Evolutionary conservation across 495 filamentous ascomycete species (phyloP).

Genomic region (Annulohypoxylon stygium): DNA sequence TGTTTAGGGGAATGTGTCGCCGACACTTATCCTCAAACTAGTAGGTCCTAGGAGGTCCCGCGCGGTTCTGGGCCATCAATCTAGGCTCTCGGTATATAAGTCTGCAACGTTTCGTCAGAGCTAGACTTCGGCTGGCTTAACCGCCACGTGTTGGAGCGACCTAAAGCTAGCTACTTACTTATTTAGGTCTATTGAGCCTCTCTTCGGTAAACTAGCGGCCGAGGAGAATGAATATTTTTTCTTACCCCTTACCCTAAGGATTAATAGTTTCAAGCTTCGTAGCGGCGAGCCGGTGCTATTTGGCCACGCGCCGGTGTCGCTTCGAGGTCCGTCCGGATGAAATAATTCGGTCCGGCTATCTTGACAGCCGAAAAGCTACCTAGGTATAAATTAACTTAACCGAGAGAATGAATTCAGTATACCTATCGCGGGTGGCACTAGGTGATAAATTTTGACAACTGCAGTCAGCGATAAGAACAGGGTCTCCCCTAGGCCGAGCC

Average conservation of each 20-base stretch:
- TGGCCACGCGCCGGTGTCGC: conserved; percentile 29
- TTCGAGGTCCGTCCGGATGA: conserved; percentile 25
- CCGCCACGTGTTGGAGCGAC: conserved; percentile 43
- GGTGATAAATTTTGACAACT: neutral
- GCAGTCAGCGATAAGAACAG: conserved; percentile 5
- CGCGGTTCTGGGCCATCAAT: conserved; percentile 29
- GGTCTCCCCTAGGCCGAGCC: conserved; percentile 19
- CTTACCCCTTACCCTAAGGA: conserved; percentile 13
- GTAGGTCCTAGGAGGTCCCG: conserved; percentile 35
- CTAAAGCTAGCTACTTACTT: conserved; percentile 33
- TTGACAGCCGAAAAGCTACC: conserved; percentile 27
- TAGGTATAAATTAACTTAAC: conserved; percentile 2
- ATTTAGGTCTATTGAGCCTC: conserved; percentile 20
- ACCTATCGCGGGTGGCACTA: neutral
- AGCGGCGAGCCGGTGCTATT: conserved; percentile 21
- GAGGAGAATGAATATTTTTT: conserved; percentile 20
- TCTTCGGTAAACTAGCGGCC: conserved; percentile 33
- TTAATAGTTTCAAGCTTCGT: conserved; percentile 8
- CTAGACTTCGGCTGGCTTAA: conserved; percentile 28
- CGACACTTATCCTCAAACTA: conserved; percentile 33
- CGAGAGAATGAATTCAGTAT: neutral
- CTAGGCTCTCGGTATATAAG: conserved; percentile 38
- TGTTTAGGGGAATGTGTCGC: conserved; percentile 22
- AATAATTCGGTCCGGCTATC: conserved; percentile 40
- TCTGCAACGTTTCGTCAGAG: conserved; percentile 46